Base-by-base conservation (phyloP, 73 alveolate species). In the Paramecium bursaria region DNA sequence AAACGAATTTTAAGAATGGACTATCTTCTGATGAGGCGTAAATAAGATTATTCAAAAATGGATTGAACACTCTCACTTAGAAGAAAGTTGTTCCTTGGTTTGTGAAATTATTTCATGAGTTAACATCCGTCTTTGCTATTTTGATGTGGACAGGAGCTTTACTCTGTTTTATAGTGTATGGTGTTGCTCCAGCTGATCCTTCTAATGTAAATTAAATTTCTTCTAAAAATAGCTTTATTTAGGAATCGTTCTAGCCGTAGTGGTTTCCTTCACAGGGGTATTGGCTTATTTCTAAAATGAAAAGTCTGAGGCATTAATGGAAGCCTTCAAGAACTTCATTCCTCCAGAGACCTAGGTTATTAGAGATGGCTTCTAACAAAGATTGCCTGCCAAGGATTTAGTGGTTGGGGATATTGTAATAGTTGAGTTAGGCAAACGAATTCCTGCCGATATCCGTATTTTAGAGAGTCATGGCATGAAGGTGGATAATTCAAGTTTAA, bases 391-490 rank as follows among this genome's bases (percentile, higher is more conserved):
- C n/a, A 49, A 67, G 29, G 92, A 91, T 29, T 60, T 96, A 2
- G 98, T 95, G 25, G 95, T 95, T 17, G 99, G 99, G 17, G 99
- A 96, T 93, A 77, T 96, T 1, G 98, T 96, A 7, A 86, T 60
- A 50, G 73, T 96, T 29, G 92, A 91, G 74, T 74, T 86, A 39
- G 99, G 98, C 14, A 98, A 93, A 48, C 90, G 89, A 73, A 90
- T 96, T 4, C 98, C 99, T n/a, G 99, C 99, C 13, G 99, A 96
- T 91, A 86, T 95, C 21, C 85, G 98, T 47, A 82, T 86, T 3
- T 15, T 86, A 2, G 92, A 88, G 85, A 85, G 91, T 13, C 90
- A 91, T 44, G 96, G 94, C 55, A 75, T 95, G 92, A 95, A 93
- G 76, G 95, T 95, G 51, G 95, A 90, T 76, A 94, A 95, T 53